These are phyloP conservation scores for Coprinopsis cinerea DNA, from an alignment of 768 basidiomycete species.

Conservation along the genomic window DNA sequence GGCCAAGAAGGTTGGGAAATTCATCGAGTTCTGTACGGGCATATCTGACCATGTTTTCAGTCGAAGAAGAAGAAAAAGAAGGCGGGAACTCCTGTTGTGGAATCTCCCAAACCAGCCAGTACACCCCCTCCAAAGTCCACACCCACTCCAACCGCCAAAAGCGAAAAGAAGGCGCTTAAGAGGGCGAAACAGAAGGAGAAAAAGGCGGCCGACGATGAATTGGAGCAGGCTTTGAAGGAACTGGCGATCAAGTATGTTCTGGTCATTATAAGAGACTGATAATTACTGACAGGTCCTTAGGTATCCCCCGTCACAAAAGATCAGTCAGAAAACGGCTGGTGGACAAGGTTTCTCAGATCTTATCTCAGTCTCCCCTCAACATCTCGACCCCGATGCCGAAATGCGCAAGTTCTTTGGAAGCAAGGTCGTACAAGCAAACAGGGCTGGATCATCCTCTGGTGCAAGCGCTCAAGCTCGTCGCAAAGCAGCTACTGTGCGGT, in stretches of 20 bases:
- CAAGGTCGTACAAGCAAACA: conserved; percentile 71
- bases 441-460: conserved; percentile 29
- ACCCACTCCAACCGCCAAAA: conserved; percentile 21
- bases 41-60: conserved; percentile 11
- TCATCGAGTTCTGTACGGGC: not conserved
- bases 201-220: conserved; percentile 65
- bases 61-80: conserved; percentile 42
- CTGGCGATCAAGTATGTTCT: conserved; percentile 64
- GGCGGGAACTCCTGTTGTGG: not conserved
- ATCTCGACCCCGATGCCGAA: conserved; percentile 87
- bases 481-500: conserved; percentile 45
- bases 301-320: conserved; percentile 47
- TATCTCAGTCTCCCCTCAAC: conserved; percentile 70
- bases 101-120: conserved; percentile 4
- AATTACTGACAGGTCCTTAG: conserved; percentile 23
- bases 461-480: conserved; percentile 30
- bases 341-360: conserved; percentile 43
- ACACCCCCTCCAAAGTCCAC: conserved; percentile 11
- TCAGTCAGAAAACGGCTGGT: conserved; percentile 22
- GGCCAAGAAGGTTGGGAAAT: conserved; percentile 30
- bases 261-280: not conserved
- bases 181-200: conserved; percentile 62
- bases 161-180: conserved; percentile 56
- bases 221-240: conserved; percentile 81
- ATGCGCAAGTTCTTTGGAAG: conserved; percentile 92